Percentiles rank a stretch among this genome's conserved stretches.
These are phyloP conservation scores for Emergomyces pasteurianus DNA, from an alignment of 2,329 filamentous ascomycete species.

Conservation along the genomic window DNA sequence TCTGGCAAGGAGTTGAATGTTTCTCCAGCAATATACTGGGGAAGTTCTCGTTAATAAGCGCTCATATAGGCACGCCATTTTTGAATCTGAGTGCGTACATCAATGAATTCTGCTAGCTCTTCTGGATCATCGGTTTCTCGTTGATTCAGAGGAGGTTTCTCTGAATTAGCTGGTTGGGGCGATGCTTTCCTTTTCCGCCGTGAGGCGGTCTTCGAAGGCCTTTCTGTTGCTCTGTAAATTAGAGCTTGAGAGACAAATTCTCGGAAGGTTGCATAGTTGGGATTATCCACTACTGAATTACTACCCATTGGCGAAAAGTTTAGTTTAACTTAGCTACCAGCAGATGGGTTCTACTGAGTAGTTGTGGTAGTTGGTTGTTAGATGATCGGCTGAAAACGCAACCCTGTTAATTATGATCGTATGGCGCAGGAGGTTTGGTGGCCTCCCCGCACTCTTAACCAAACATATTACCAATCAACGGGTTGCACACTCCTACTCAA, in stretches of 20 bases:
- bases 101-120: conserved; percentile 67
- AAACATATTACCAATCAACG: background rate
- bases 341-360: background rate
- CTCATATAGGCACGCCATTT: background rate
- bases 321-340: background rate
- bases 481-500: background rate
- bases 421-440: background rate
- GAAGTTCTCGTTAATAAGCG: conserved; percentile 5
- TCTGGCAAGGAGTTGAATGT: conserved; percentile 55
- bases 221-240: conserved; percentile 47
- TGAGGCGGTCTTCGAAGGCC: conserved; percentile 31
- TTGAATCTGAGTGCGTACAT: conserved; percentile 33
- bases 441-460: background rate
- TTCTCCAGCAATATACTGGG: conserved; percentile 55
- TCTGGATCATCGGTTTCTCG: conserved; percentile 39
- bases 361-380: no score
- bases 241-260: conserved; percentile 62
- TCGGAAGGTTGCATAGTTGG: conserved; percentile 57
- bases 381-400: no score
- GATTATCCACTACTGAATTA: conserved; percentile 10
- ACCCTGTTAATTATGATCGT: no score
- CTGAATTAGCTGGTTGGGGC: conserved; percentile 6
- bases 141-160: conserved; percentile 3
- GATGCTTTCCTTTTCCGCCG: conserved; percentile 12
- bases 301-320: background rate